A percentile compares a stretch with the other conserved stretches of the same genome.
phyloP scores from a whole-genome alignment of 257 asterid genomes.

The Forsythia viridissima region DNA sequence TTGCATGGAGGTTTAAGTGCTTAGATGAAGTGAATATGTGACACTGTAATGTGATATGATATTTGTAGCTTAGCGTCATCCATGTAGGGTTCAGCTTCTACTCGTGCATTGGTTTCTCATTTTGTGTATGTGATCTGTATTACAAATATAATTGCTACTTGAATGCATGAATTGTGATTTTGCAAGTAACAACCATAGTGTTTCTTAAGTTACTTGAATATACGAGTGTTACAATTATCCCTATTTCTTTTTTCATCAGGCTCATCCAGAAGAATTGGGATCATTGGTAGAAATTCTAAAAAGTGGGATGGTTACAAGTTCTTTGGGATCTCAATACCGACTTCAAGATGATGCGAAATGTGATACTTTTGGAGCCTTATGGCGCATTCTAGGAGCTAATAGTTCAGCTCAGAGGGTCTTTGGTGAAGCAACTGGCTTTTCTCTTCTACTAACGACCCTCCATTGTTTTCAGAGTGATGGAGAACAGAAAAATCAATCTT shows the following conservation, averaged over 20 bases:
- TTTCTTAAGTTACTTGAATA: constrained; percentile 12
- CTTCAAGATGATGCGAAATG: constrained; percentile 89
- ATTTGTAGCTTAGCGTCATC: constrained; percentile 9
- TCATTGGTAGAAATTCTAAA: constrained; percentile 81
- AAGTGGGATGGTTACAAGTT: constrained; percentile 95
- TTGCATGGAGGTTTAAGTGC: background rate
- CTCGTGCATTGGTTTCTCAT: background rate
- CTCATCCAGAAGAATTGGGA: constrained; percentile 93
- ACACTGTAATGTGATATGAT: background rate
- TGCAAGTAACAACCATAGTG: constrained; percentile 15
- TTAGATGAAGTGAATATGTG: background rate
- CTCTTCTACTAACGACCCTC: constrained; percentile 86
- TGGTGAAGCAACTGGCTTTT: constrained; percentile 98
- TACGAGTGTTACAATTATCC: constrained; percentile 17
- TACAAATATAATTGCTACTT: background rate
- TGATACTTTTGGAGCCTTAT: constrained; percentile 90
- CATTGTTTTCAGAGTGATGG: constrained; percentile 79
- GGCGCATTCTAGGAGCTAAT: constrained; percentile 90
- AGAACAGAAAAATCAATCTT: constrained; percentile 46
- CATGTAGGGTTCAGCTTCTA: constrained; percentile 9
- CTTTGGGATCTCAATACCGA: constrained; percentile 76
- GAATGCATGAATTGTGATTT: constrained; percentile 12
- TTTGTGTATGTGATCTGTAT: background rate
- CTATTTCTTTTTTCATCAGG: constrained; percentile 43
- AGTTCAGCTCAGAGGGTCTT: constrained; percentile 89